A percentile compares a stretch with the other conserved stretches of the same genome.
These are phyloP conservation scores for Leccinum barrowsii DNA, from an alignment of 768 basidiomycete genomes.

Conservation along the genomic window DNA sequence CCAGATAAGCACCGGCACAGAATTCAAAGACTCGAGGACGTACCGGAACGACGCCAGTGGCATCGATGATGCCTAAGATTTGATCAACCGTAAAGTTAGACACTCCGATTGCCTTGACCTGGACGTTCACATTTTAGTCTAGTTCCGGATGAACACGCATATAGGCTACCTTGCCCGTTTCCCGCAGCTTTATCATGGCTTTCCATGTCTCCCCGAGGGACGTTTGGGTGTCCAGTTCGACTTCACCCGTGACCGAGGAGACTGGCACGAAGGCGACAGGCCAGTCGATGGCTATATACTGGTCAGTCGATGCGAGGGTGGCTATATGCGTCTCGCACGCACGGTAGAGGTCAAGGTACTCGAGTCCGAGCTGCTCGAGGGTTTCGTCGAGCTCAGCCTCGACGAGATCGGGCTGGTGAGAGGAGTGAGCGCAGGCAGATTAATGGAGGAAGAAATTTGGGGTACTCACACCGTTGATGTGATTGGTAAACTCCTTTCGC, in stretches of 20 bases:
- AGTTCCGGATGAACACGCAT: not conserved
- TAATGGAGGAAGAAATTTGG: not conserved
- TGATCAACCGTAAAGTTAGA: constrained; percentile 75
- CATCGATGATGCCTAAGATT: constrained; percentile 61
- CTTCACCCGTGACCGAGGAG: constrained; percentile 40
- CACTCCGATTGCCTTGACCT: constrained; percentile 74
- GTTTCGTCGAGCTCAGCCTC: constrained; percentile 77
- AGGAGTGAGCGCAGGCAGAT: constrained; percentile 43
- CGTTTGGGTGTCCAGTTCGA: constrained; percentile 53
- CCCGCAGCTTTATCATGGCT: constrained; percentile 67
- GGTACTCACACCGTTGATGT: constrained; percentile 86
- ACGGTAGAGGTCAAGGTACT: constrained; percentile 83
- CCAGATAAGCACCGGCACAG: constrained; percentile 1
- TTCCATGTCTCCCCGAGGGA: constrained; percentile 81
- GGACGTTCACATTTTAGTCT: not conserved
- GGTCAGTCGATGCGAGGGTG: not conserved
- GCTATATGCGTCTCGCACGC: constrained; percentile 24
- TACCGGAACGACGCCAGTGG: constrained; percentile 72
- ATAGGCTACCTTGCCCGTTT: constrained; percentile 58
- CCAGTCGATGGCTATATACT: constrained; percentile 68
- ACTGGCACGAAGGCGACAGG: constrained; percentile 67
- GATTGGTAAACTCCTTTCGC: constrained; percentile 92
- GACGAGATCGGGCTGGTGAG: constrained; percentile 62
- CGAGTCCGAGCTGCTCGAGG: constrained; percentile 63
- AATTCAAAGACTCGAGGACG: constrained; percentile 15